Base-by-base conservation (phyloP, 768 basidiomycete genomes). In the Tulasnella sp. region DNA sequence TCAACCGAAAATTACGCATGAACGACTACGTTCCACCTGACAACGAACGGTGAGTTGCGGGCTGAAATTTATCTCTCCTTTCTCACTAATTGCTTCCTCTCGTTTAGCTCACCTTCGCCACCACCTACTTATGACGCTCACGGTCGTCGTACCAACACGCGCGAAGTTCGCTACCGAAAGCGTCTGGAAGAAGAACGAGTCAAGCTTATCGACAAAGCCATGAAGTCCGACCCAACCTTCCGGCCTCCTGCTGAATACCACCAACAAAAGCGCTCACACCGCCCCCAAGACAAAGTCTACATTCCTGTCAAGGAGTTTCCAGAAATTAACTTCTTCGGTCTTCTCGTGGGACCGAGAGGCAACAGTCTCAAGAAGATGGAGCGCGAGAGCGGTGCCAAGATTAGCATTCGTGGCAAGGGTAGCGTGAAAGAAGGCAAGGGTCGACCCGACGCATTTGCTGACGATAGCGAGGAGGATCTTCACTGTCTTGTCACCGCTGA, bases 351-450 rank as follows among this genome's bases (percentile, higher is more conserved):
- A 54, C 98, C 98, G 84, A 94, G 98, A 84, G 98, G 98, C 72
- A 99, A 99, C 86, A 97, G 97, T 88, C 88, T 99, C 90, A 99
- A 99, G 90, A 97, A 96, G 87, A 99, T 99, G 98, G 98, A 99
- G 86, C 90, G 95, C 80, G 96, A 98, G 84, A 96, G 94, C 84
- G 98, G 98, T 46, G 98, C 98, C 8, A 99, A 99, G 87, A 99
- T 99, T 84, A 96, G 94, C 83, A 99, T 99, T 82, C 91, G 98
- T 82, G 98, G 98, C 79, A 99, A 99, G 87, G 98, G 98, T 58
- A 96, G 95, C 85, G 96, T 99, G 60, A 99, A 99, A 87, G 98
- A 99, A 87, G 98, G 98, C 81, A 99, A 99, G 87, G 95, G 95
- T 69, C 90, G 97, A 82, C 95, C 96, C 76, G 97, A 97, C 86